Percentiles rank a stretch among this genome's conserved stretches.
Evolutionary conservation across 2,329 filamentous ascomycete species (phyloP).

Genomic region (Sporothrix mexicana): DNA sequence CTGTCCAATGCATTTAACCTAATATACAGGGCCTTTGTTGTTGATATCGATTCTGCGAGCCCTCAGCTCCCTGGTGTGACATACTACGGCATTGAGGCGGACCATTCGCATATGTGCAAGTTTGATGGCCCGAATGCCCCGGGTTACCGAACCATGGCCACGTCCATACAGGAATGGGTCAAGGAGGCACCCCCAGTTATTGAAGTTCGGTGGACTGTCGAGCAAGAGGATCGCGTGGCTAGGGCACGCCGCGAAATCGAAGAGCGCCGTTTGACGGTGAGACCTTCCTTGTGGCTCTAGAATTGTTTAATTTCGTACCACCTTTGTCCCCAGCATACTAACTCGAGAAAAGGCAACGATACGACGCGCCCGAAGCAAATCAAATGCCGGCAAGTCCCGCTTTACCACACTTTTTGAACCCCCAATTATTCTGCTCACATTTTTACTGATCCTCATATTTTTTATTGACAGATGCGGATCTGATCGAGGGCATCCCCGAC

Average conservation of each 20-base stretch:
- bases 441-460: background rate
- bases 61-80: slow-evolving; percentile 72
- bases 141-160: slow-evolving; percentile 63
- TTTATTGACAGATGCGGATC: background rate
- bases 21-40: slow-evolving; percentile 60
- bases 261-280: slow-evolving; percentile 53
- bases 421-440: background rate
- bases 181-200: slow-evolving; percentile 61
- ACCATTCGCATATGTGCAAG: slow-evolving; percentile 75
- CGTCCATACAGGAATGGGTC: slow-evolving; percentile 58
- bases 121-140: slow-evolving; percentile 68
- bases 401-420: background rate
- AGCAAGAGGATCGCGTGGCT: slow-evolving; percentile 58
- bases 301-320: background rate
- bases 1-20: slow-evolving; percentile 19
- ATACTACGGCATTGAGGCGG: slow-evolving; percentile 75
- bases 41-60: slow-evolving; percentile 72
- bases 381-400: slow-evolving; percentile 19
- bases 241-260: slow-evolving; percentile 53
- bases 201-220: slow-evolving; percentile 63
- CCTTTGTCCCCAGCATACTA: background rate
- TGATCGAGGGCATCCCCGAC: background rate
- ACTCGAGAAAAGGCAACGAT: background rate
- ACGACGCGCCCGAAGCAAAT: slow-evolving; percentile 12
- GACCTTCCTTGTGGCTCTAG: slow-evolving; percentile 28